Base-by-base conservation (phyloP, 805 yeast genomes). In the Brettanomyces sp. region DNA sequence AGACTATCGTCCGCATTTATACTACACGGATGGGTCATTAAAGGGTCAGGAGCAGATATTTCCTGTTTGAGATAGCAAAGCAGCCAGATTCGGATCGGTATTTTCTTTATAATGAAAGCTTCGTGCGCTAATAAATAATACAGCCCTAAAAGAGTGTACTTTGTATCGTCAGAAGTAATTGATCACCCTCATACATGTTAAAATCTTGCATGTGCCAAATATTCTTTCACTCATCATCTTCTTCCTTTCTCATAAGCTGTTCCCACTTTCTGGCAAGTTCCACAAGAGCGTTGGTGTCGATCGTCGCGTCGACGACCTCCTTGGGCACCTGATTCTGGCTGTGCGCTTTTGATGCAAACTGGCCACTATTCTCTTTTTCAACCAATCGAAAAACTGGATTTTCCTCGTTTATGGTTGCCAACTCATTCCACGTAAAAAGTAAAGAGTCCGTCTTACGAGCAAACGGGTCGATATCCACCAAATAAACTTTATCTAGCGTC, bases 251-350 rank as follows among this genome's bases (percentile, higher is more conserved):
- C 50, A 58, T 46, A 44, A 59, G 36, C 35, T 46, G 57, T 6
- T 55, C 56, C 88, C 88, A 83, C 47, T 78, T 70, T 48, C 70
- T 70, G 0, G 85, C 79, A 51, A 85, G 64, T 43, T 83, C 89
- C 11, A 77, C 80, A 74, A 88, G 82, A 0, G 83, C 75, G 21
- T 73, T 70, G 0, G 90, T 74, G 53, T 84, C 80, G 54, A 79
- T 56, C 33, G 85, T 72, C 2, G 96, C 96, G 59, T 88, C 93
- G 4, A 93, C 84, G 21, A 93, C 79, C 56, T 93, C 99, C 44
- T 76, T 72, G 0, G 99, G 99, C 3, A 93, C 96, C 56, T 86
- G 90, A 60, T 82, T 87, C 55, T 91, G 95, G 2, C 95, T 78
- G 58, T 87, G 91, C 43, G 87, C 95, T 52, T 84, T 86, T 0